Conservation (phyloP, 2,329 filamentous ascomycete genomes). For the Metarhizium guizhouense region DNA sequence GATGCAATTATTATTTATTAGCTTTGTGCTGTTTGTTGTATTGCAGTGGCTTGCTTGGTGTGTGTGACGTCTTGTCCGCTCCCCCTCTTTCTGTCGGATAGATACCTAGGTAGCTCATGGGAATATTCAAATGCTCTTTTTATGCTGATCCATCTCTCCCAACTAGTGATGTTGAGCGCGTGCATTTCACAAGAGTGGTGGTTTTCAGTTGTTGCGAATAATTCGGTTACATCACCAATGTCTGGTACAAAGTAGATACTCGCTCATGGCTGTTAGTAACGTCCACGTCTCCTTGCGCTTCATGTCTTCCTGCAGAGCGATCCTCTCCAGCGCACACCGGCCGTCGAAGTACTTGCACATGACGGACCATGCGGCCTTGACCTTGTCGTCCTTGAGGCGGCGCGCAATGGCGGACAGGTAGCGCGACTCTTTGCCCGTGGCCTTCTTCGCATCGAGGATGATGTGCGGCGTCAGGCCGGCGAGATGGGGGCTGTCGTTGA, state of each 20-base stretch:
- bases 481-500: conserved; percentile 50
- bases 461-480: conserved; percentile 52
- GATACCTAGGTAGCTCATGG: too few relatives aligned
- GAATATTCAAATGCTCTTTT: too few relatives aligned
- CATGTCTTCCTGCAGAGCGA: conserved; percentile 75
- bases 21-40: neutral
- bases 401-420: conserved; percentile 55
- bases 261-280: conserved; percentile 54
- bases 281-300: conserved; percentile 76
- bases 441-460: conserved; percentile 69
- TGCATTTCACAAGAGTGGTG: neutral
- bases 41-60: neutral
- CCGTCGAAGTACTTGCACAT: conserved; percentile 87
- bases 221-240: conserved; percentile 48
- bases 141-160: too few relatives aligned
- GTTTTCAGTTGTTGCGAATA: neutral
- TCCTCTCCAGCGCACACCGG: conserved; percentile 72
- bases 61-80: neutral
- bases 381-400: conserved; percentile 44
- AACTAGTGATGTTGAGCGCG: too few relatives aligned
- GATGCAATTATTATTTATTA: neutral
- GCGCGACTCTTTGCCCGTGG: conserved; percentile 67
- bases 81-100: too few relatives aligned
- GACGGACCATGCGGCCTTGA: conserved; percentile 59
- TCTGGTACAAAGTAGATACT: conserved; percentile 56